phyloP scores from a whole-genome alignment of 306 rosid genomes.

The Lagenaria siceraria region DNA sequence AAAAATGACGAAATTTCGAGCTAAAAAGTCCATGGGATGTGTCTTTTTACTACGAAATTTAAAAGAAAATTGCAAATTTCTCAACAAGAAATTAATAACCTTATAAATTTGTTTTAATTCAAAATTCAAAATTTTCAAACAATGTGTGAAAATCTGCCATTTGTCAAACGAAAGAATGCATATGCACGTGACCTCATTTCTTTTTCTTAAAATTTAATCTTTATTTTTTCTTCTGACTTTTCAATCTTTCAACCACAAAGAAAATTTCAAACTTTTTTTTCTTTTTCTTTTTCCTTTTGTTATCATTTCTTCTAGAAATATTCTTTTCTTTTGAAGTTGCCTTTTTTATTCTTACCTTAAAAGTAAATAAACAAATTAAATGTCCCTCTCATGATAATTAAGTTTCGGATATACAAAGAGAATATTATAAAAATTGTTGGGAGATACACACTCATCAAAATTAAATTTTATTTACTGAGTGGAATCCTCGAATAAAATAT shows the following conservation, averaged over 20 bases:
- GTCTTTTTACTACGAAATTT: not conserved
- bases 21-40: not conserved
- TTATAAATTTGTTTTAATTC: not conserved
- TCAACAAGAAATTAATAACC: not conserved
- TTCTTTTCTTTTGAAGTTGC: not conserved
- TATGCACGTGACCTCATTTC: not conserved
- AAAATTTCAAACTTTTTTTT: not conserved
- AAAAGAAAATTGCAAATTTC: not conserved
- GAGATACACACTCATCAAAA: too few relatives aligned
- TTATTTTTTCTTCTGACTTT: not conserved
- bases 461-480: too few relatives aligned
- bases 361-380: not conserved
- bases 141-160: not conserved
- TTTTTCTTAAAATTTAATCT: not conserved
- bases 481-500: too few relatives aligned
- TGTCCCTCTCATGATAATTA: not conserved
- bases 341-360: not conserved
- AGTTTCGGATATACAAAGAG: not conserved
- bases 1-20: too few relatives aligned
- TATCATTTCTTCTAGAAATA: not conserved
- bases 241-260: not conserved
- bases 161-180: not conserved
- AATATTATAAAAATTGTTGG: too few relatives aligned
- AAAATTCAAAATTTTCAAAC: not conserved
- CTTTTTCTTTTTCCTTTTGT: not conserved